Percentiles rank a stretch among this genome's conserved stretches.
Conservation (phyloP, 106 monocot genomes). For the Vanilla planifolia region DNA sequence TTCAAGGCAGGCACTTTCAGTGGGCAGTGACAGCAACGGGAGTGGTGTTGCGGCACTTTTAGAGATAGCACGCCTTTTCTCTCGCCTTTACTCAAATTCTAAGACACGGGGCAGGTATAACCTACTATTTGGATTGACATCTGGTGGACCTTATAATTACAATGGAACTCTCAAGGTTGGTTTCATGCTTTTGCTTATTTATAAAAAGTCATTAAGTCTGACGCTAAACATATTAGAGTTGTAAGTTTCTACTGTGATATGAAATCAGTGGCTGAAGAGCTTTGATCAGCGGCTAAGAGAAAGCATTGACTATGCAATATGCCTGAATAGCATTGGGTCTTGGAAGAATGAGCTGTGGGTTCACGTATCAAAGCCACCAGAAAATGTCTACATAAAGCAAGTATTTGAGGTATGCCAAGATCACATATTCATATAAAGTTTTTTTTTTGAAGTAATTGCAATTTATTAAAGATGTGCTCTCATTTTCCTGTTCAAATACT, state of each 20-base stretch:
- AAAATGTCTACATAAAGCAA: slow-evolving; percentile 90
- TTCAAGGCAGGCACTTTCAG: slow-evolving; percentile 82
- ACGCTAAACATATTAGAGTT: background rate
- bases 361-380: slow-evolving; percentile 96
- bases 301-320: slow-evolving; percentile 98
- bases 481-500: background rate
- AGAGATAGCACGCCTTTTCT: slow-evolving; percentile 93
- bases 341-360: slow-evolving; percentile 79
- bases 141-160: slow-evolving; percentile 99
- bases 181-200: background rate
- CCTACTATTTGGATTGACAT: slow-evolving; percentile 96
- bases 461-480: background rate
- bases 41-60: slow-evolving; percentile 92
- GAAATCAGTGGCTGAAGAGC: slow-evolving; percentile 79
- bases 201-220: background rate
- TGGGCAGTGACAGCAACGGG: slow-evolving; percentile 95
- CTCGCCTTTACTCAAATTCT: slow-evolving; percentile 84
- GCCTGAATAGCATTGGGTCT: slow-evolving; percentile 94
- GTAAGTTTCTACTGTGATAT: slow-evolving; percentile 6
- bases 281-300: slow-evolving; percentile 97
- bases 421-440: background rate
- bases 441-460: slow-evolving; percentile 4
- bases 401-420: slow-evolving; percentile 63
- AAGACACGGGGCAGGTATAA: slow-evolving; percentile 91
- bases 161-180: slow-evolving; percentile 94